Base-by-base conservation (phyloP, 169 alveolate genomes). In the Theileria equi region DNA sequence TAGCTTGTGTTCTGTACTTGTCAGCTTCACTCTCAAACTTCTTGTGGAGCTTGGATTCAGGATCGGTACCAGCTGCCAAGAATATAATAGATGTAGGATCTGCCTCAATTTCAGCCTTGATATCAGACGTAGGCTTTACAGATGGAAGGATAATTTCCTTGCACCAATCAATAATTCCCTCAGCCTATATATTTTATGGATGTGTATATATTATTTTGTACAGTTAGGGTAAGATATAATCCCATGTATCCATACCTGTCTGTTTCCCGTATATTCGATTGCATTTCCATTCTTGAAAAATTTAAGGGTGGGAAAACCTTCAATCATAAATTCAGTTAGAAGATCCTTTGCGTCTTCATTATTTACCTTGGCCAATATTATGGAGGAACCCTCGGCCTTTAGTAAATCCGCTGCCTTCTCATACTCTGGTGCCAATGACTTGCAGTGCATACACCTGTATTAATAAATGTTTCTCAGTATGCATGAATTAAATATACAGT, bases 401-500 rank as follows among this genome's bases (percentile, higher is more conserved):
- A 91, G 84, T 44, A 64, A 54, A 40, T 70, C 84, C 13, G 98
- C 97, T 8, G 98, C 98, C 77, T 90, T 91, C 63, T 90, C 89
- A 67, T 91, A 95, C 61, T 94, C 97, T 21, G 98, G 98, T 45
- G 96, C 96, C 41, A 95, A 78, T 34, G 88, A 70, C 86, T 95
- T 93, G 79, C 98, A 95, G 78, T 93, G 96, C 55, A 92, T 91
- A 69, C 92, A 81, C 92, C 92, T 86, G 38, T 2, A 44, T n/a
- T n/a, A n/a, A n/a, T n/a, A n/a, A n/a, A n/a, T n/a, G n/a, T n/a
- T n/a, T n/a, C n/a, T n/a, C n/a, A n/a, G n/a, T n/a, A n/a, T n/a
- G n/a, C n/a, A n/a, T n/a, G n/a, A n/a, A n/a, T n/a, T n/a, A n/a
- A n/a, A n/a, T n/a, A n/a, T n/a, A n/a, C n/a, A n/a, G n/a, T n/a